These are phyloP conservation scores for Sporothrix brunneoviolacea DNA, from an alignment of 2,329 filamentous ascomycete species.

Conservation along the genomic window DNA sequence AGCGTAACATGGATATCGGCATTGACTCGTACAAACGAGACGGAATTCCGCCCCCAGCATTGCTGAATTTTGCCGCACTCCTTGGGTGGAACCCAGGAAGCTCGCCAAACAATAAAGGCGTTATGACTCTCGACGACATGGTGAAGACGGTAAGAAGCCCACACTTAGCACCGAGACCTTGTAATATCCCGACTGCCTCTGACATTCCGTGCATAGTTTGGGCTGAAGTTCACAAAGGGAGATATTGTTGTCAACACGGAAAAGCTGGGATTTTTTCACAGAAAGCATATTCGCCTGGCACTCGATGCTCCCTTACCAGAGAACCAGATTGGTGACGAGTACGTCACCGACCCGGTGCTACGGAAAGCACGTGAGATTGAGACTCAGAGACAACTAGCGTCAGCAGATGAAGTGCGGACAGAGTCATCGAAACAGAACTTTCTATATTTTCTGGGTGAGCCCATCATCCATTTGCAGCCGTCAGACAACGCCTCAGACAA, in stretches of 20 bases:
- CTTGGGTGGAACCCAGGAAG: conserved; percentile 69
- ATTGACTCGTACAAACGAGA: conserved; percentile 43
- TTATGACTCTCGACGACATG: conserved; percentile 65
- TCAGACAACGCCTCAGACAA: background rate
- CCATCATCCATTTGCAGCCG: background rate
- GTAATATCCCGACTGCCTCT: background rate
- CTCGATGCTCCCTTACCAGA: conserved; percentile 13
- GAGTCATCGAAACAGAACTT: background rate
- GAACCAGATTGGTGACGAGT: conserved; percentile 13
- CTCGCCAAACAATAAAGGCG: conserved; percentile 50
- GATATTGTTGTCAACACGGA: conserved; percentile 75
- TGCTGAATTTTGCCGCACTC: conserved; percentile 77
- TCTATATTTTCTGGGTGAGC: conserved; percentile 2
- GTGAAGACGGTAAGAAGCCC: conserved; percentile 54
- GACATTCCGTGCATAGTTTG: conserved; percentile 49
- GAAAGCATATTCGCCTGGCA: conserved; percentile 22
- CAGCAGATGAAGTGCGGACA: background rate
- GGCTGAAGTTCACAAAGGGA: conserved; percentile 82
- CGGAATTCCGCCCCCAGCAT: conserved; percentile 41
- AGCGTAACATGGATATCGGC: conserved; percentile 59
- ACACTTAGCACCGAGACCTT: background rate
- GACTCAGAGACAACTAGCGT: background rate
- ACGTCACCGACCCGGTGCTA: conserved; percentile 20
- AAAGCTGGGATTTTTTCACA: conserved; percentile 75
- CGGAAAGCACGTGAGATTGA: conserved; percentile 16